These are phyloP conservation scores for Adansonia madagascariensis DNA, from an alignment of 441 rosid species.

Conservation along the genomic window DNA sequence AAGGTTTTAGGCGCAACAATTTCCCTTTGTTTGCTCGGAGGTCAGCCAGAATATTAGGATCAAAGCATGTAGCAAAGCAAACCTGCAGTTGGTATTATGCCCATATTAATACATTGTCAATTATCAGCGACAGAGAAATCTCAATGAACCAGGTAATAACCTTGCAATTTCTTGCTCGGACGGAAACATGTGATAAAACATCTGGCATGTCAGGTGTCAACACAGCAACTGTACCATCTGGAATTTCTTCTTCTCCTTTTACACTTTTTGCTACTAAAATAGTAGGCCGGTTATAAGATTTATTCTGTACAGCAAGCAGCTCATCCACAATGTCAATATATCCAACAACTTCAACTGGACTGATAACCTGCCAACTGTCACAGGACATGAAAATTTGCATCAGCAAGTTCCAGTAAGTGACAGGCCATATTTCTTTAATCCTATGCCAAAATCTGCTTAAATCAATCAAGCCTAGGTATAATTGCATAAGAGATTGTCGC, in stretches of 20 bases:
- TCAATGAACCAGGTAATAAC: constrained; percentile 43
- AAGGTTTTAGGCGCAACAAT: constrained; percentile 57
- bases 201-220: constrained; percentile 99
- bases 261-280: constrained; percentile 89
- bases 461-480: constrained; percentile 10
- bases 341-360: constrained; percentile 91
- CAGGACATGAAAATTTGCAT: constrained; percentile 41
- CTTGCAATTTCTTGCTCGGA: constrained; percentile 98
- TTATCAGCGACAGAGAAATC: constrained; percentile 27
- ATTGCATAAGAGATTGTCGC: not conserved
- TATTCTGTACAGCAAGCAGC: constrained; percentile 83
- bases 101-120: constrained; percentile 10
- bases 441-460: constrained; percentile 19
- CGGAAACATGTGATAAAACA: constrained; percentile 98
- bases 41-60: constrained; percentile 54
- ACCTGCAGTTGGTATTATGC: constrained; percentile 56
- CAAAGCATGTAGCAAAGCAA: constrained; percentile 90
- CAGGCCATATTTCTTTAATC: constrained; percentile 26
- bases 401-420: constrained; percentile 31
- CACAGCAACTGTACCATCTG: constrained; percentile 95
- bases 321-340: constrained; percentile 84
- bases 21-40: constrained; percentile 63
- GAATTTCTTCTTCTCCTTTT: constrained; percentile 98
- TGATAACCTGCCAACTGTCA: constrained; percentile 97
- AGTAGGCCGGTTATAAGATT: constrained; percentile 76